Evolutionary conservation across 129 eudicot genomes (phyloP).

Genomic region (Flaveria sonorensis): DNA sequence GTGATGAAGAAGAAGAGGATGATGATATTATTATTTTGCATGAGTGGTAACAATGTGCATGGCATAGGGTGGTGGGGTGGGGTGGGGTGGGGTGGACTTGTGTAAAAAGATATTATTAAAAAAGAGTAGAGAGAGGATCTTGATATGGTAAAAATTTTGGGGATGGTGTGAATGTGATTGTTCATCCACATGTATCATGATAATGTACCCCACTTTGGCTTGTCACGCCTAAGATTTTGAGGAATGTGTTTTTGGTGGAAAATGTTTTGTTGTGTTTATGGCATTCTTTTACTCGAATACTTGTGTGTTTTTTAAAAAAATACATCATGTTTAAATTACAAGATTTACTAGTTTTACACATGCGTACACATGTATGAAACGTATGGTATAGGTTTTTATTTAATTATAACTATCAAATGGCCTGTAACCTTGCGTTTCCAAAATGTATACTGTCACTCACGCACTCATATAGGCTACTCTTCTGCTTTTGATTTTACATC

Average conservation of each 20-base stretch:
- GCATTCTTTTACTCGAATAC: constrained; percentile 16
- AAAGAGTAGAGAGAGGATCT: constrained; percentile 18
- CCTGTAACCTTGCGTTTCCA: too few species aligned
- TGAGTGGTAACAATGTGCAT: constrained; percentile 43
- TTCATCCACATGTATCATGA: constrained; percentile 42
- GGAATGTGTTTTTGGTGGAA: constrained; percentile 43
- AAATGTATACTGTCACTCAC: too few species aligned
- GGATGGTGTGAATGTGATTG: constrained; percentile 28
- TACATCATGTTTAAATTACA: background rate
- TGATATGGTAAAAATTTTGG: constrained; percentile 23
- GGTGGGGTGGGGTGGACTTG: constrained; percentile 51
- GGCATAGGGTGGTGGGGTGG: constrained; percentile 39
- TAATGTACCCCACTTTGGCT: constrained; percentile 67
- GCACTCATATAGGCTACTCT: too few species aligned
- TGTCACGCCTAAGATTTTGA: constrained; percentile 73
- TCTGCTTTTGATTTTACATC: too few species aligned
- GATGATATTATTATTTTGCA: constrained; percentile 37
- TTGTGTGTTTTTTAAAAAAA: background rate
- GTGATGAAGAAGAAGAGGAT: constrained; percentile 8
- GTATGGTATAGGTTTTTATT: background rate
- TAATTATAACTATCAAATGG: background rate
- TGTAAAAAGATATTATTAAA: constrained; percentile 42
- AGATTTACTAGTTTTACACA: too few species aligned
- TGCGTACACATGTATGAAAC: background rate
- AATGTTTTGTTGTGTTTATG: constrained; percentile 7